Conservation (phyloP, 805 yeast genomes). For the Lipomyces oligophaga region DNA sequence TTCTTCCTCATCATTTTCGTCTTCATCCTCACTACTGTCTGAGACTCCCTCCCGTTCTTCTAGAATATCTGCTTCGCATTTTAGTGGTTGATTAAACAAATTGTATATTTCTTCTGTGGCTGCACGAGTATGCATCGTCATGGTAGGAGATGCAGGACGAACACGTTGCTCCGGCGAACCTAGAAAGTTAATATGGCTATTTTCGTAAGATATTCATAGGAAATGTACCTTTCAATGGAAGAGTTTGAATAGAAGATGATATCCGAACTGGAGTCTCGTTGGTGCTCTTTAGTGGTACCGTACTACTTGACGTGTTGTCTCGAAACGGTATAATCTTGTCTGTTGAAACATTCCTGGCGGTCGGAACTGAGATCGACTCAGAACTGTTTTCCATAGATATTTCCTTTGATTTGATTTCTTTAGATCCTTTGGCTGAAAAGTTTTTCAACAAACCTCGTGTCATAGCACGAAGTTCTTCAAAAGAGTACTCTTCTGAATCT, state of each 20-base stretch:
- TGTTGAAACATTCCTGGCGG: too few relatives aligned
- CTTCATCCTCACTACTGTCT: slow-evolving; percentile 28
- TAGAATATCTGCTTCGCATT: slow-evolving; percentile 26
- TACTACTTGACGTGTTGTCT: too few relatives aligned
- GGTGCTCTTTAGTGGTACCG: too few relatives aligned
- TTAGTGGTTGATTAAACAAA: slow-evolving; percentile 64
- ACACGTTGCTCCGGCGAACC: slow-evolving; percentile 35
- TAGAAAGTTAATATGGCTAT: not conserved
- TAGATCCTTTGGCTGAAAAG: too few relatives aligned
- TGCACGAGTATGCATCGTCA: slow-evolving; percentile 69
- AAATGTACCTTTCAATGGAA: slow-evolving; percentile 46
- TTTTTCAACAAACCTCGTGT: slow-evolving; percentile 40
- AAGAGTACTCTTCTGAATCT: slow-evolving; percentile 51
- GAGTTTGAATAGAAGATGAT: slow-evolving; percentile 32
- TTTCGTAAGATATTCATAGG: slow-evolving; percentile 2
- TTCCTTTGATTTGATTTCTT: too few relatives aligned
- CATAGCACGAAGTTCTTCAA: slow-evolving; percentile 61
- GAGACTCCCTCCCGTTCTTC: slow-evolving; percentile 28
- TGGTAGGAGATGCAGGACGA: slow-evolving; percentile 63
- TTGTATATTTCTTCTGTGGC: slow-evolving; percentile 69
- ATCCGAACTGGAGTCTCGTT: too few relatives aligned
- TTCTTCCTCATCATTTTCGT: slow-evolving; percentile 19
- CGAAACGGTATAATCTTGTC: too few relatives aligned
- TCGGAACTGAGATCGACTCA: too few relatives aligned
- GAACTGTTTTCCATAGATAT: too few relatives aligned